Conservation (phyloP, 768 basidiomycete genomes). For the Leucosporidium creatinivorum region DNA sequence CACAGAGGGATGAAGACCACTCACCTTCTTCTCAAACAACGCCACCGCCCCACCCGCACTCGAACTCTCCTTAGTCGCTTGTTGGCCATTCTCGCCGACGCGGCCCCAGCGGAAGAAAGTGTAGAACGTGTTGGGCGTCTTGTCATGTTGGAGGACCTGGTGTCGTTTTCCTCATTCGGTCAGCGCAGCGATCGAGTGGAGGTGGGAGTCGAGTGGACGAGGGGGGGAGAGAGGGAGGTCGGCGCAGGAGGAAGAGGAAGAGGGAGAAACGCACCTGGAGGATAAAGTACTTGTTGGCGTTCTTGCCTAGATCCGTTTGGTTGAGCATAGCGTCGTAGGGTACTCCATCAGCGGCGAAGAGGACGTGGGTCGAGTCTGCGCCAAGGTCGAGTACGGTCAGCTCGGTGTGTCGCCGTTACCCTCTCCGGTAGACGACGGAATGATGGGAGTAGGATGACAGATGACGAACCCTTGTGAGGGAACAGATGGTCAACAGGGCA, state of each 20-base stretch:
- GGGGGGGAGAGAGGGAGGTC: neutral
- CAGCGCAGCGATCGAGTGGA: too few species aligned
- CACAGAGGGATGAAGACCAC: neutral
- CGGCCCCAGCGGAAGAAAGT: neutral
- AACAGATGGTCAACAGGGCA: neutral
- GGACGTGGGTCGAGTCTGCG: neutral
- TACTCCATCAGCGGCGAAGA: neutral
- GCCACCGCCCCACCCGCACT: neutral
- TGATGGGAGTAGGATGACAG: too few species aligned
- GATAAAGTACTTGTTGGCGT: conserved; percentile 3
- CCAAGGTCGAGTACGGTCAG: too few species aligned
- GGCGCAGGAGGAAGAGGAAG: neutral
- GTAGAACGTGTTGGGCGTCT: neutral
- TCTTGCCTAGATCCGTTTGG: neutral
- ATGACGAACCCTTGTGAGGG: neutral
- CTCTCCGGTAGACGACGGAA: too few species aligned
- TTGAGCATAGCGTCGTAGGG: conserved; percentile 3
- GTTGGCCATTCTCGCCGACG: neutral
- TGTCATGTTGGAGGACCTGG: neutral
- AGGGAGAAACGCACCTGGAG: neutral
- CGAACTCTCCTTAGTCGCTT: neutral
- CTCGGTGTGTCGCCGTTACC: too few species aligned
- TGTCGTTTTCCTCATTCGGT: too few species aligned
- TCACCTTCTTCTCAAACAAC: conserved; percentile 1
- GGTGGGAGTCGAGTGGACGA: too few species aligned